These are phyloP conservation scores for Populus nigra DNA, from an alignment of 345 rosid genomes.

Conservation along the genomic window DNA sequence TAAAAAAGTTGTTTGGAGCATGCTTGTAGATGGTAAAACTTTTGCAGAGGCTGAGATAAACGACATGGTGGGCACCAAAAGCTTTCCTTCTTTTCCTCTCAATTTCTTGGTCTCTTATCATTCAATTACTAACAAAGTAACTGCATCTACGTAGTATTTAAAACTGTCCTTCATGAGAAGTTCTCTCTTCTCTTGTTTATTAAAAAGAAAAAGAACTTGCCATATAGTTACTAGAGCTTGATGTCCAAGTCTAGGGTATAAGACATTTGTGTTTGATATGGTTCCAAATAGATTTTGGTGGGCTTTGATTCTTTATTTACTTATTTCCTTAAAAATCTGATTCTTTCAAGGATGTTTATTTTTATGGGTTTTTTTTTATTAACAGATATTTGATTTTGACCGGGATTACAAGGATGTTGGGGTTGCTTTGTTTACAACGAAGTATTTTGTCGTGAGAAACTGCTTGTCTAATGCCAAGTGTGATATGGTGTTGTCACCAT, in stretches of 20 bases:
- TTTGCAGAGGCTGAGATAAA: slow-evolving; percentile 99
- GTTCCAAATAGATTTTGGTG: neutral
- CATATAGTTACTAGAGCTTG: neutral
- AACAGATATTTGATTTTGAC: slow-evolving; percentile 93
- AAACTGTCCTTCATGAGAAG: neutral
- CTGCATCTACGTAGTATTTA: neutral
- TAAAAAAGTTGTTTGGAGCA: slow-evolving; percentile 87
- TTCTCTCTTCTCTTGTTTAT: neutral
- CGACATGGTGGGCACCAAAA: slow-evolving; percentile 77
- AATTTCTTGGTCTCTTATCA: neutral
- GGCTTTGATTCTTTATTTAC: neutral
- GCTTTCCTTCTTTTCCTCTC: neutral
- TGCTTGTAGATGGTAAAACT: slow-evolving; percentile 96
- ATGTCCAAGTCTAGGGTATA: neutral
- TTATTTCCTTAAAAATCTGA: no score
- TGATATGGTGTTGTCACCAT: slow-evolving; percentile 86
- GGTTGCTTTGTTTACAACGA: slow-evolving; percentile 85
- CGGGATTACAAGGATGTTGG: slow-evolving; percentile 98
- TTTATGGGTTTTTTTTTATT: neutral
- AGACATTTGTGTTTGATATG: neutral
- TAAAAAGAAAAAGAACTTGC: neutral
- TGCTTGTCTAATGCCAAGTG: slow-evolving; percentile 78
- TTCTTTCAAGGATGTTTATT: neutral
- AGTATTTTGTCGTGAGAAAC: slow-evolving; percentile 78
- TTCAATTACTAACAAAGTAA: neutral